These are phyloP conservation scores for Leccinum brunneo-olivaceum DNA, from an alignment of 1,284 basidiomycete species.

Conservation along the genomic window DNA sequence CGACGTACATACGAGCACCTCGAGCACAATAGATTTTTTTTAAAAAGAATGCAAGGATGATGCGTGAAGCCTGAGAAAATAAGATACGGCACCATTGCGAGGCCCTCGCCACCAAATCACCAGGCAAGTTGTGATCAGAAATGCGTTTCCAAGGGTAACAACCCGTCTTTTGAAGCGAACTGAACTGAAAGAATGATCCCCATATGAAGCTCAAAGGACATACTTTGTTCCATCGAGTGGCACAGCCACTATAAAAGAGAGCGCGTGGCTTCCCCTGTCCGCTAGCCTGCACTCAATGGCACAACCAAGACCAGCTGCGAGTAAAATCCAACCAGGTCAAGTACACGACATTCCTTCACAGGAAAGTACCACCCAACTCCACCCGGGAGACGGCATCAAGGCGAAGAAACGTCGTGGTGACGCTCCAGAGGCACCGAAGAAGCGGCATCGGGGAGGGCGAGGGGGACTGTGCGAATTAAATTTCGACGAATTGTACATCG, in stretches of 20 bases:
- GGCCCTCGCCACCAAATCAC: no score
- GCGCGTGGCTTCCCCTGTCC: slow-evolving; percentile 16
- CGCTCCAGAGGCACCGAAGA: not conserved
- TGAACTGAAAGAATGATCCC: slow-evolving; percentile 30
- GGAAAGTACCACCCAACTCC: not conserved
- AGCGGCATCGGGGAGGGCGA: not conserved
- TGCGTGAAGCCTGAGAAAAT: no score
- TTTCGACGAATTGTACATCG: slow-evolving; percentile 3
- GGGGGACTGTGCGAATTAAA: slow-evolving; percentile 1
- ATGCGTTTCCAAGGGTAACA: no score
- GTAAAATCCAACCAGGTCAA: not conserved
- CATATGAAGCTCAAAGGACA: slow-evolving; percentile 55
- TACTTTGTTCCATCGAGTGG: slow-evolving; percentile 57
- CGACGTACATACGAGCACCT: slow-evolving; percentile 13
- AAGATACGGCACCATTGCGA: no score
- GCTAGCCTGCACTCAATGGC: slow-evolving; percentile 12
- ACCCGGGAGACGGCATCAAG: not conserved
- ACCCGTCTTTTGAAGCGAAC: no score
- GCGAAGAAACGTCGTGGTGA: not conserved
- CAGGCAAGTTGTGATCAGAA: no score
- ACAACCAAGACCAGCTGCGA: not conserved
- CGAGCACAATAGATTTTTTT: no score
- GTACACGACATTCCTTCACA: not conserved
- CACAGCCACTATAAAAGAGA: slow-evolving; percentile 18
- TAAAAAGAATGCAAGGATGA: no score